Evolutionary conservation across 1,139 yeast species (phyloP), one percentile per base, ranked within the genome.

Genomic region (Yamadazyma diospyri): DNA sequence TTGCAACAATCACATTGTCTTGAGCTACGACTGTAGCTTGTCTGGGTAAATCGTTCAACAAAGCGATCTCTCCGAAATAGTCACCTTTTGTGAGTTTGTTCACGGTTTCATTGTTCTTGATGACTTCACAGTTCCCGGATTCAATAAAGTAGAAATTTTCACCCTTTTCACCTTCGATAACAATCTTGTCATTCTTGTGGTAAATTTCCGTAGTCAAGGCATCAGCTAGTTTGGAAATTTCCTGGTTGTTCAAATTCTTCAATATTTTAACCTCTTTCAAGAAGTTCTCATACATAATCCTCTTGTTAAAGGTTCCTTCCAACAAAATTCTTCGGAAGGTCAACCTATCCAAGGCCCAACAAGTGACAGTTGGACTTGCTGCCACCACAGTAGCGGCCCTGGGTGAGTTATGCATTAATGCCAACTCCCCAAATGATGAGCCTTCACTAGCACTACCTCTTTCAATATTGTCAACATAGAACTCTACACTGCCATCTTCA

Each of bases 391-490:
- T 88, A 12, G 97, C 98, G 5, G 97, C 98, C 61, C 98, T 78
- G 40, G 97, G 97, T 14, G 97, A 81, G 60, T 92, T 92, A 66
- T 92, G 92, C 96, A 92, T 88, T 50, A 92, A 74, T 2, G 98
- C 98, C 52, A 92, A 73, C 59, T 92, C 98, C 51, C 98, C 98
- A 61, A 92, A 92, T 28, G 94, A 82, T 5, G 95, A 78, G 4
- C 97, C 97, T 29, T 87, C 79, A 14, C 85, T 81, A 18, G 87
- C 76, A 3, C 84, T 69, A 48, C 78, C 83, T 33, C 88, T 94
- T 50, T 78, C 75, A 34, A 73, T 59, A 32, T 82, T 89, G 53
- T 86, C 77, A 29, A 84, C 89, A 46, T 72, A 74, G 51, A 80
- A 88, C 43, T 86, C 94, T 34, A 92, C 96, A 2, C 73, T 62